Base-by-base conservation (phyloP, 192 early-diverging fungal genomes). In the Rhizoclosmatium sp. region DNA sequence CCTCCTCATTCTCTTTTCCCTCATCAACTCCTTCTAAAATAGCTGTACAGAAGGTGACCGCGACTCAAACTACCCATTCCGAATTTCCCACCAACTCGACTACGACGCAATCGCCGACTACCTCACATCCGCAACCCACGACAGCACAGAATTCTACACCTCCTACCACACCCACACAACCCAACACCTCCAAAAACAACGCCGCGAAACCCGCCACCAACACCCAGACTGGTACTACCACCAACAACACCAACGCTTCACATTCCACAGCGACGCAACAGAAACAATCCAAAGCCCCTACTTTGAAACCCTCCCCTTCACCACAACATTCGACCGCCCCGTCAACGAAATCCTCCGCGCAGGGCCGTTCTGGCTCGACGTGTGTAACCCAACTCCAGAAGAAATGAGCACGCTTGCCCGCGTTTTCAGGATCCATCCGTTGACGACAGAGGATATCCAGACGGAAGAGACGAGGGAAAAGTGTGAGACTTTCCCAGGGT, bases 401-500 rank as follows among this genome's bases (percentile, higher is more conserved):
- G 88, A 89, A 68, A 86, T 89, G 83, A 56, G 70, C 10, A 80
- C 58, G 3, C 73, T 85, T 4, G 68, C 79, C 39, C 62, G 64
- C 5, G 46, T 95, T 21, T 96, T 96, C 69, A 89, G 86, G 39
- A 92, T 98, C 40, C 96, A 98, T 81, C 94, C 95, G 45, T 82
- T 98, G 56, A 97, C 96, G 2, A 88, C 87, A 21, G 95, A 99
- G 86, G 98, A 99, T 78, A 98, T 99, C 65, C 80, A 87, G 47
- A 93, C 90, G 21, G 91, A 94, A 46, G 93, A 95, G 70, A 90
- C 91, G n/a, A 88, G 97, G 16, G 98, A 99, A 85, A 98, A 98
- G 78, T 95, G 95, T 69, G 97, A 99, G 82, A 86, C 92, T 45
- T 98, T 96, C 82, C 86, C 85, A 65, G 91, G 94, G 69, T 99